Evolutionary conservation across 306 rosid genomes (phyloP).

Genomic region (Malus orientalis): DNA sequence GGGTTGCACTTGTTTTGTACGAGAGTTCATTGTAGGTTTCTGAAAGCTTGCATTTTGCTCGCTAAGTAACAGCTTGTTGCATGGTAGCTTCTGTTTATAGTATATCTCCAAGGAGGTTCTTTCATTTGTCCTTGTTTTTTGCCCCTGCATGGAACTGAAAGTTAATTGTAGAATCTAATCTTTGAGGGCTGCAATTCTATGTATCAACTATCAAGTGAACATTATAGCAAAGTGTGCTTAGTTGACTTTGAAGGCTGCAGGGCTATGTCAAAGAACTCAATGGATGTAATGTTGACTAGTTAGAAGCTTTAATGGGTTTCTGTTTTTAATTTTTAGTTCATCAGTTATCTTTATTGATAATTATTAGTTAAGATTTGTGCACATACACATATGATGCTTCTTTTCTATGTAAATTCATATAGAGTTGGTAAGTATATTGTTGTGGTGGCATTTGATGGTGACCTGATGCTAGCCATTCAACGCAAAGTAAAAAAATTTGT

Average conservation of each 20-base stretch:
- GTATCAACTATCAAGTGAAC: neutral
- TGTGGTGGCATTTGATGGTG: neutral
- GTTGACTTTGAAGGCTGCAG: neutral
- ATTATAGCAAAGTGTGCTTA: neutral
- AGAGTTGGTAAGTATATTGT: neutral
- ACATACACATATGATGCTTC: neutral
- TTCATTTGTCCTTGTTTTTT: neutral
- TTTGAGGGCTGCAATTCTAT: neutral
- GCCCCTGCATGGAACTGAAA: neutral
- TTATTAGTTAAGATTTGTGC: neutral
- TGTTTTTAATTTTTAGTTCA: neutral
- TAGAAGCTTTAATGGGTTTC: neutral
- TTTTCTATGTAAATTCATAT: neutral
- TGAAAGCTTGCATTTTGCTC: neutral
- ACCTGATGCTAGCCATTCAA: neutral
- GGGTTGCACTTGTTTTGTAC: neutral
- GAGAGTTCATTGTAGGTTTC: neutral
- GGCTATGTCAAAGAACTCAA: neutral
- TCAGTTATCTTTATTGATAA: neutral
- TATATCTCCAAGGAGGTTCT: neutral
- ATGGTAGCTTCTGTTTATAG: neutral
- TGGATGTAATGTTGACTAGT: neutral
- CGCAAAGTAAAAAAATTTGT: neutral
- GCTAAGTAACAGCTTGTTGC: neutral
- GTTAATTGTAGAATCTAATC: neutral